Base-by-base conservation (phyloP, 257 asterid species). In the Jasminum sambac region DNA sequence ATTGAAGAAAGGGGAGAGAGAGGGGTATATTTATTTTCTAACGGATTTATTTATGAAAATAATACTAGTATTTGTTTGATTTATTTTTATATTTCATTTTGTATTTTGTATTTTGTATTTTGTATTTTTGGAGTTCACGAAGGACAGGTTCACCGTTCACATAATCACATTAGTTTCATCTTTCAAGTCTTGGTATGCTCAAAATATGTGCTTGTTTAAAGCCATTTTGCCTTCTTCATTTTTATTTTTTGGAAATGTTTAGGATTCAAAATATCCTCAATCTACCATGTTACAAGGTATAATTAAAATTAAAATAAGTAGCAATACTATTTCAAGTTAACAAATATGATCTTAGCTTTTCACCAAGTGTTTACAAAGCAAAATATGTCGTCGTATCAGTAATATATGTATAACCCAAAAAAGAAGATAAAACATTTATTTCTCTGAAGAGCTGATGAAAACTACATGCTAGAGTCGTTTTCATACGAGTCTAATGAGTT, bases 121-220 rank as follows among this genome's bases (percentile, higher is more conserved):
- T 21, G 12, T 25, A 6, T 61, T 68, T 38, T 43, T 11, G 24
- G 52, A 59, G 41, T 69, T 42, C 21, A 57, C 68, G 30, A 65
- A 57, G 72, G 86, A 84, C 86, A 83, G 87, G 83, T 81, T 74
- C 68, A 74, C 78, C 83, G 82, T 78, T 76, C n/a, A n/a, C n/a
- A n/a, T n/a, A n/a, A n/a, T 84, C 79, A 7, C 17, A 48, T 62
- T 73, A 63, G 64, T 21, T 74, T 73, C 83, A 74, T 72, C 64
- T 61, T 61, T 39, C 36, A 30, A 30, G 36, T 1, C 36, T 30
- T 30, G 36, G 36, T 30, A 30, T 30, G 36, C 36, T 30, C 36
- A 30, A 30, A 30, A 1, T 30, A 30, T 30, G 36, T 30, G 36
- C 36, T 30, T 30, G 4, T 30, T 30, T 30, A 30, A 30, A 30